Conservation (phyloP, 148 eudicot species). For the Chenopodium suecicum region DNA sequence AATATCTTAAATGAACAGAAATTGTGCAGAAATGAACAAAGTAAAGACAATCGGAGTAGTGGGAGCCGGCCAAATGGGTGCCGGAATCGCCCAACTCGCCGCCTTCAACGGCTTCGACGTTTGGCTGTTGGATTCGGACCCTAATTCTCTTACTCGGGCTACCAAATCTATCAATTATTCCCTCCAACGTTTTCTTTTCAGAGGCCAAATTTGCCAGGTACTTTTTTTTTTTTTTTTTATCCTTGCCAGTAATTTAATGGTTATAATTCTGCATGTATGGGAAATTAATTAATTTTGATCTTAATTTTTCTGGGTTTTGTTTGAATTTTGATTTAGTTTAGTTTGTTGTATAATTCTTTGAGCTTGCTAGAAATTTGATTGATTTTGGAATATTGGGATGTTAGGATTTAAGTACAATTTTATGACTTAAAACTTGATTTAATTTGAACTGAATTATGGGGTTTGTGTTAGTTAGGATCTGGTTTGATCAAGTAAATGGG, state of each 20-base stretch:
- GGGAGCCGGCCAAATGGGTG: slow-evolving; percentile 94
- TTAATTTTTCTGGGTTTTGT: not conserved
- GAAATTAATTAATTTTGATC: not conserved
- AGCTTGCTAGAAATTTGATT: not conserved
- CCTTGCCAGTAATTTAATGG: not conserved
- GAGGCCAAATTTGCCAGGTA: slow-evolving; percentile 64
- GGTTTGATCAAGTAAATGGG: not conserved
- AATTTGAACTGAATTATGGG: not conserved
- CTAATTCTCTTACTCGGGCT: slow-evolving; percentile 58
- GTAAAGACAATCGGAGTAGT: slow-evolving; percentile 65
- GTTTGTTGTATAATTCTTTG: not conserved
- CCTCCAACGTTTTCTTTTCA: slow-evolving; percentile 52
- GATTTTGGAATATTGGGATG: not conserved
- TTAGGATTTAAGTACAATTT: not conserved
- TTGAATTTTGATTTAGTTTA: not conserved
- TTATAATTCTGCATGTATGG: not conserved
- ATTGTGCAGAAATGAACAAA: slow-evolving; percentile 34
- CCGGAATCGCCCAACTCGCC: slow-evolving; percentile 86
- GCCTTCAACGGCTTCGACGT: slow-evolving; percentile 62
- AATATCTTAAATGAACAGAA: too few species aligned
- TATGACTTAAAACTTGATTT: too few species aligned
- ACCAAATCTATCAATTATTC: slow-evolving; percentile 41
- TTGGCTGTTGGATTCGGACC: slow-evolving; percentile 61
- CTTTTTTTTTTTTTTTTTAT: not conserved
- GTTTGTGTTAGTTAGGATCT: not conserved